phyloP scores from a whole-genome alignment of 2,329 filamentous ascomycete genomes.

The Ophiostoma montium region DNA sequence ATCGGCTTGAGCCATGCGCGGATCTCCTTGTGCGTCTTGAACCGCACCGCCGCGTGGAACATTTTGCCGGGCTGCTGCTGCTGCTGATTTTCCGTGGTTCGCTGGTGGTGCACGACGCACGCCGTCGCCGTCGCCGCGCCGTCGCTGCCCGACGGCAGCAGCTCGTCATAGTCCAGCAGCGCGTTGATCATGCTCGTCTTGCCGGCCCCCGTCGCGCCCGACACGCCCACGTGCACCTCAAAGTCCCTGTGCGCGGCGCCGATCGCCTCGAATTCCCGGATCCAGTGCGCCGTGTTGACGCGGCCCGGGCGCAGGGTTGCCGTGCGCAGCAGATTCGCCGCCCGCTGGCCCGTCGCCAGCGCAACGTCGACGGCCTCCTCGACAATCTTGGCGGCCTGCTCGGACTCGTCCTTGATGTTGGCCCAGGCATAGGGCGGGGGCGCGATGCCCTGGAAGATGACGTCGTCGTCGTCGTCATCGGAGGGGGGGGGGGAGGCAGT shows the following conservation, averaged over 20 bases:
- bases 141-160: constrained; percentile 8
- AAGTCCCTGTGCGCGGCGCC: not conserved
- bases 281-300: not conserved
- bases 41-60: not conserved
- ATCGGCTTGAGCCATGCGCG: constrained; percentile 2
- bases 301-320: not conserved
- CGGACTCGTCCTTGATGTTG: not conserved
- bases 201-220: constrained; percentile 6
- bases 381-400: not conserved
- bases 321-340: not conserved
- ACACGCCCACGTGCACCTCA: constrained; percentile 4
- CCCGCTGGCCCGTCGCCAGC: not conserved
- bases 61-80: not conserved
- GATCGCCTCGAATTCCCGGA: not conserved
- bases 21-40: not conserved
- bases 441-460: not conserved
- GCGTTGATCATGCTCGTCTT: constrained; percentile 10
- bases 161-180: constrained; percentile 5
- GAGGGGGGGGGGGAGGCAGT: not conserved
- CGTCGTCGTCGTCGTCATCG: not conserved
- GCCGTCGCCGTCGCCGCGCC: constrained; percentile 5
- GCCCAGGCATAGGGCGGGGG: not conserved
- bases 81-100: not conserved
- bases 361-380: constrained; percentile 4
- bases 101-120: constrained; percentile 5